Conservation (phyloP, 306 rosid genomes). For the Comarum palustre region DNA sequence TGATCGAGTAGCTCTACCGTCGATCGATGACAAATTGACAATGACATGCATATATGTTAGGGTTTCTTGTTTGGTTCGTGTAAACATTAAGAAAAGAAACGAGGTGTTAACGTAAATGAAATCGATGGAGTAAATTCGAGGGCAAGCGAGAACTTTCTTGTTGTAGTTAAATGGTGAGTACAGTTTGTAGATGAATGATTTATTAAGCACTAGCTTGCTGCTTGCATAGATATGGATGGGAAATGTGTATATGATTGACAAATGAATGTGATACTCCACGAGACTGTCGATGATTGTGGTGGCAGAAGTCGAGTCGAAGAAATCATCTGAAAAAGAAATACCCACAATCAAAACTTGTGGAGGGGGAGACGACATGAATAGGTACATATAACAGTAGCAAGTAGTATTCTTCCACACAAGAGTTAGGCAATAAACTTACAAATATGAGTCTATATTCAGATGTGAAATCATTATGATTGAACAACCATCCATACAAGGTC, state of each 20-base stretch:
- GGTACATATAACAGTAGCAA: neutral
- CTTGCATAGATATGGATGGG: too few relatives aligned
- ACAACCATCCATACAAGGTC: neutral
- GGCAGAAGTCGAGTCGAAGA: neutral
- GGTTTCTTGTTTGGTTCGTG: neutral
- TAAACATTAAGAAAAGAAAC: too few relatives aligned
- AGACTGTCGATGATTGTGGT: neutral
- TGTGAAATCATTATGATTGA: neutral
- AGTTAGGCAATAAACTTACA: neutral
- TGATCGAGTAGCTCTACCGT: neutral
- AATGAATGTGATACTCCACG: constrained; percentile 1
- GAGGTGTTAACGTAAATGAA: too few relatives aligned
- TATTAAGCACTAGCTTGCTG: too few relatives aligned
- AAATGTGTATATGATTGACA: neutral
- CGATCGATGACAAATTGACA: too few relatives aligned
- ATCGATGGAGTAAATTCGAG: neutral
- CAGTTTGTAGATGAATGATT: neutral
- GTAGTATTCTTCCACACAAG: neutral
- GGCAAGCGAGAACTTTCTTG: neutral
- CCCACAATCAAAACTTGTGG: constrained; percentile 4
- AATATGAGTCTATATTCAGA: neutral
- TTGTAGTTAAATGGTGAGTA: too few relatives aligned
- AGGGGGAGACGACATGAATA: neutral
- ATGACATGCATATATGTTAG: neutral
- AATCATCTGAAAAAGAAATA: neutral